Base-by-base conservation (phyloP, 73 alveolate species). In the Paramecium sexaurelia region DNA sequence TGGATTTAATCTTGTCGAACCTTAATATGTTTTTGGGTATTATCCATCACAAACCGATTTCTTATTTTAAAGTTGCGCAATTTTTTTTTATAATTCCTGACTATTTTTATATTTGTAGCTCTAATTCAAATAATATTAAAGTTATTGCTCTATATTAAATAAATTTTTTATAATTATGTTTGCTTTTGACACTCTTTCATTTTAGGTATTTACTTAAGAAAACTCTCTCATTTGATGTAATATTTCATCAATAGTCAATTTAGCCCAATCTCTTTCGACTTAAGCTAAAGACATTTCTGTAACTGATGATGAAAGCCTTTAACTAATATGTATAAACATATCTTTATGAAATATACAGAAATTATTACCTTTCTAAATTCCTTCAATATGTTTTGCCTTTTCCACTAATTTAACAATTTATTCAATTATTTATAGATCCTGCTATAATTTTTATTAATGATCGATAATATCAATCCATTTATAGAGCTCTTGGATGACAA, bases 171-270 rank as follows among this genome's bases (percentile, higher is more conserved):
- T 32, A 5, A 73, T 73, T 33, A 8, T 33, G 9, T 73, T 19
- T 35, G 87, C 87, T 5, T 9, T 73, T 11, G 1, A 13, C 6
- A 9, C 17, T 33, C 57, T 27, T 73, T 73, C 57, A 13, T 13
- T 9, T 39, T 73, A 27, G 13, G 57, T 39, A 73, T 11, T 39
- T 1, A 39, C 27, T 1, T 27, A 73, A 27, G 55, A 22, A 10
- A 73, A 73, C 15, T 73, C 24, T 37, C 66, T 73, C 66, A 73
- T 39, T n/a, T 73, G 11, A n/a, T 33, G n/a, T 33, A 69, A 90
- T n/a, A 69, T 67, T 89, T 95, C 98, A 27, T 75, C 95, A 71
- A 95, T 92, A 47, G 94, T 96, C 43, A 94, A 85, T 39, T 96
- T 66, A 55, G 97, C 98, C 91, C 87, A 73, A 3, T 9, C 15